These are phyloP conservation scores for Stygiomarasmius scandens DNA, from an alignment of 1,284 basidiomycete species.

Conservation along the genomic window DNA sequence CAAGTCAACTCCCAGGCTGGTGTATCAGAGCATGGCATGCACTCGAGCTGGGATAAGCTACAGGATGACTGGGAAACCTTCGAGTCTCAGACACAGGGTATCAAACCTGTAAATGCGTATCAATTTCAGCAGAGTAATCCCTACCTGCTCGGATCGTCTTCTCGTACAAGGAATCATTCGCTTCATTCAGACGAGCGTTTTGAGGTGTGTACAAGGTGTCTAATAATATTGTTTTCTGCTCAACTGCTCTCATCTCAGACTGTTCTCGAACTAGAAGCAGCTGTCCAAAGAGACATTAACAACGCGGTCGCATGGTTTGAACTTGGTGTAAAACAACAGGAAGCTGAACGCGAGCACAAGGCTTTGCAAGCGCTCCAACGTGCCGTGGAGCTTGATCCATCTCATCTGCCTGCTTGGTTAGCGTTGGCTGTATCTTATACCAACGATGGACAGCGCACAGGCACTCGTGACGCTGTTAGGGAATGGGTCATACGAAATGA, in stretches of 20 bases:
- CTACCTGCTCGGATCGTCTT: slow-evolving; percentile 65
- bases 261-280: slow-evolving; percentile 89
- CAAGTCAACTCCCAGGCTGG: slow-evolving; percentile 15
- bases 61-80: slow-evolving; percentile 87
- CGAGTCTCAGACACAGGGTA: slow-evolving; percentile 67
- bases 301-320: slow-evolving; percentile 86
- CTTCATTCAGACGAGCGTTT: slow-evolving; percentile 52
- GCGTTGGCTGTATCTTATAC: slow-evolving; percentile 92
- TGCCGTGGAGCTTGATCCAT: slow-evolving; percentile 81
- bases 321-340: slow-evolving; percentile 96
- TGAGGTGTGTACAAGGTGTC: slow-evolving; percentile 59
- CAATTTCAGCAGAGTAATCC: slow-evolving; percentile 85
- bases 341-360: slow-evolving; percentile 93
- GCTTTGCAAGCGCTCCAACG: slow-evolving; percentile 87
- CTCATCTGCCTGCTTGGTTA: slow-evolving; percentile 83
- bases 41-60: slow-evolving; percentile 48
- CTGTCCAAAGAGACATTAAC: slow-evolving; percentile 78
- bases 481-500: slow-evolving; percentile 77
- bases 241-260: slow-evolving; percentile 50
- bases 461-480: slow-evolving; percentile 79
- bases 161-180: slow-evolving; percentile 56
- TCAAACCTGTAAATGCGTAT: slow-evolving; percentile 64
- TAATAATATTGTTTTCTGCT: slow-evolving; percentile 13
- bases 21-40: slow-evolving; percentile 21
- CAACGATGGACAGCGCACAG: slow-evolving; percentile 82